phyloP scores from a whole-genome alignment of 805 yeast genomes.

The Metschnikowia cerradonensis region DNA sequence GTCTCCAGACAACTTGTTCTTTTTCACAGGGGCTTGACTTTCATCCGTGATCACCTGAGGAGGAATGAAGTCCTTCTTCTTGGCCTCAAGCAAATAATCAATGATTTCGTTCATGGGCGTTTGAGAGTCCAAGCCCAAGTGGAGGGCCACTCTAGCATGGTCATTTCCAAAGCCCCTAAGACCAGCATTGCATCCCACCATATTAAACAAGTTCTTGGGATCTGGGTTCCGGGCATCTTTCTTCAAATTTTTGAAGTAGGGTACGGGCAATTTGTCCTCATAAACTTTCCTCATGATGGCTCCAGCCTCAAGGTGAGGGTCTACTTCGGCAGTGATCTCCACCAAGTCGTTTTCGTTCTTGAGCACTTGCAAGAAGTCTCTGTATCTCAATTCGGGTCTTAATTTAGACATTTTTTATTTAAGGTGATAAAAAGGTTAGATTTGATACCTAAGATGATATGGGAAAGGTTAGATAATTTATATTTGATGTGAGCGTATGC shows the following conservation, averaged over 20 bases:
- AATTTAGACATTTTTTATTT: neutral
- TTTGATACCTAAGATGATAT: too few relatives aligned
- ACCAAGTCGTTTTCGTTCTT: conserved; percentile 21
- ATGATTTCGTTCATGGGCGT: conserved; percentile 22
- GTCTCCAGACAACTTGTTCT: conserved; percentile 17
- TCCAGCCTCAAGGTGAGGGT: conserved; percentile 24
- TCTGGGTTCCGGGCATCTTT: conserved; percentile 10
- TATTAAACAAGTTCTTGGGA: conserved; percentile 14
- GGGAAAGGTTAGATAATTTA: too few relatives aligned
- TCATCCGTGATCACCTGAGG: conserved; percentile 11
- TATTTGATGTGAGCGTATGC: too few relatives aligned
- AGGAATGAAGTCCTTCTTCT: conserved; percentile 13
- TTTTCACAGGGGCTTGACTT: conserved; percentile 18
- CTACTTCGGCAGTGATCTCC: conserved; percentile 20
- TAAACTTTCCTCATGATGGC: conserved; percentile 24
- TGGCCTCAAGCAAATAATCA: conserved; percentile 17
- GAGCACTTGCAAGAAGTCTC: conserved; percentile 22
- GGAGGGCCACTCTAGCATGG: conserved; percentile 24
- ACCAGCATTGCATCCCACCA: conserved; percentile 23
- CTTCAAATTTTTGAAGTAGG: conserved; percentile 20
- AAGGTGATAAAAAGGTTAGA: neutral
- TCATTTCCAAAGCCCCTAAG: conserved; percentile 18
- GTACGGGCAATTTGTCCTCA: conserved; percentile 21
- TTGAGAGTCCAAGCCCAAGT: conserved; percentile 18
- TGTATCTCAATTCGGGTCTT: conserved; percentile 20